Percentiles rank a stretch among this genome's conserved stretches.
Evolutionary conservation across 1,284 basidiomycete species (phyloP).

Genomic region (Coniophora puteana): DNA sequence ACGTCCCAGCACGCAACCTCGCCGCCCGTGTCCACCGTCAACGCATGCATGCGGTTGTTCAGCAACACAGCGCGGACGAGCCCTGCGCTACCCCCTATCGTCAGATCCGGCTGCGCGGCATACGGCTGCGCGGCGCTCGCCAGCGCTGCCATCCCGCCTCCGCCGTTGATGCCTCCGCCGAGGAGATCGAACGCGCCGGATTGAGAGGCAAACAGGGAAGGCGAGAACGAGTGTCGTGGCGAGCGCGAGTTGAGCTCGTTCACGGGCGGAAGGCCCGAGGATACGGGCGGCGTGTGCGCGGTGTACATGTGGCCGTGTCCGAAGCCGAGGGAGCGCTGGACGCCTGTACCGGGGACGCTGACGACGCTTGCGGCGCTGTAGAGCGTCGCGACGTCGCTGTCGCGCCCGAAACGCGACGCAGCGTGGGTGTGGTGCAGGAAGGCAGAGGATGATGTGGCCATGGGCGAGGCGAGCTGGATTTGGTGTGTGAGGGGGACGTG

Average conservation of each 20-base stretch:
- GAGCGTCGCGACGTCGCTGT: constrained; percentile 78
- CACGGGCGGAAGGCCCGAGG: constrained; percentile 34
- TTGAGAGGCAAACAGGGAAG: constrained; percentile 17
- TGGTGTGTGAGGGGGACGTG: constrained; percentile 75
- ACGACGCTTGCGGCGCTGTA: constrained; percentile 80
- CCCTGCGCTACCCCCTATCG: constrained; percentile 79
- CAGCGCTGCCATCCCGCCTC: constrained; percentile 81
- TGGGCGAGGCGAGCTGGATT: constrained; percentile 74
- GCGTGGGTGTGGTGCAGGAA: constrained; percentile 28
- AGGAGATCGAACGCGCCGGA: constrained; percentile 48
- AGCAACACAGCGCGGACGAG: constrained; percentile 81
- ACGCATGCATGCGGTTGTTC: constrained; percentile 88
- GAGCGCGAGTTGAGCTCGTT: constrained; percentile 26
- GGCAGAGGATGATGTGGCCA: constrained; percentile 59
- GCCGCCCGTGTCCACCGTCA: constrained; percentile 87
- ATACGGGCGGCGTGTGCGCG: too few species aligned
- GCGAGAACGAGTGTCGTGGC: too few species aligned
- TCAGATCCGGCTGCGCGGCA: constrained; percentile 57
- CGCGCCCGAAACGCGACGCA: constrained; percentile 37
- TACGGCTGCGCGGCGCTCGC: constrained; percentile 76
- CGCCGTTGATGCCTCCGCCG: too few species aligned
- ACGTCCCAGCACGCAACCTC: constrained; percentile 94
- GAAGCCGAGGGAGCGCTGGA: constrained; percentile 30
- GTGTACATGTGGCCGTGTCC: constrained; percentile 13
- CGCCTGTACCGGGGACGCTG: constrained; percentile 48